Conservation (phyloP, 2,329 filamentous ascomycete genomes). For the Trichophyton benhamiae region DNA sequence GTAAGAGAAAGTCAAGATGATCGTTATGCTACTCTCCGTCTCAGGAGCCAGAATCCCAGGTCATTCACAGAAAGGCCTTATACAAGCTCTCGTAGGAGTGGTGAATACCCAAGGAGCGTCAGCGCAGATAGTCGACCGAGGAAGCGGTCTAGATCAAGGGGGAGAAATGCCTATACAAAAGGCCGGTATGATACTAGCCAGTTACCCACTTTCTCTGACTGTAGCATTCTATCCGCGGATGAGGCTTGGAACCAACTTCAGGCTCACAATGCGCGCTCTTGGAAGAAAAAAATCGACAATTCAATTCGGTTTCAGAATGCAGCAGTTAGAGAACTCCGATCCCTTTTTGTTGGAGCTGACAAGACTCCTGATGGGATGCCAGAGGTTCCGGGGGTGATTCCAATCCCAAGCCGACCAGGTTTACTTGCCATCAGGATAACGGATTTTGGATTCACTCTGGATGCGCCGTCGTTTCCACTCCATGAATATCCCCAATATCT, state of each 20-base stretch:
- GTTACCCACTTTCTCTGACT: constrained; percentile 57
- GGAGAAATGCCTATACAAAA: constrained; percentile 27
- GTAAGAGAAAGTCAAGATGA: constrained; percentile 54
- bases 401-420: constrained; percentile 71
- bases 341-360: constrained; percentile 69
- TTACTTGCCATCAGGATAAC: constrained; percentile 69
- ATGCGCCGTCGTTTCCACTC: constrained; percentile 85
- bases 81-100: constrained; percentile 23
- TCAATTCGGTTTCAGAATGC: constrained; percentile 56
- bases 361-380: constrained; percentile 69
- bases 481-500: constrained; percentile 72
- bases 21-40: constrained; percentile 38
- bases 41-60: constrained; percentile 42
- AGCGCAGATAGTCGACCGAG: constrained; percentile 41
- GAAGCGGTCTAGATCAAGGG: constrained; percentile 18
- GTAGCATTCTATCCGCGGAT: constrained; percentile 58
- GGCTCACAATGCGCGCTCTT: constrained; percentile 73
- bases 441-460: constrained; percentile 72
- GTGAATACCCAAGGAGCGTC: constrained; percentile 39
- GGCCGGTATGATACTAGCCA: constrained; percentile 68
- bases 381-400: constrained; percentile 72
- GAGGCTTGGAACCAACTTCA: constrained; percentile 67
- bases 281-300: constrained; percentile 80
- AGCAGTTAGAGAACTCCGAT: constrained; percentile 66
- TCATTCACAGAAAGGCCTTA: constrained; percentile 31